phyloP scores from a whole-genome alignment of 2,329 filamentous ascomycete species.

The Diaporthe ampelina region DNA sequence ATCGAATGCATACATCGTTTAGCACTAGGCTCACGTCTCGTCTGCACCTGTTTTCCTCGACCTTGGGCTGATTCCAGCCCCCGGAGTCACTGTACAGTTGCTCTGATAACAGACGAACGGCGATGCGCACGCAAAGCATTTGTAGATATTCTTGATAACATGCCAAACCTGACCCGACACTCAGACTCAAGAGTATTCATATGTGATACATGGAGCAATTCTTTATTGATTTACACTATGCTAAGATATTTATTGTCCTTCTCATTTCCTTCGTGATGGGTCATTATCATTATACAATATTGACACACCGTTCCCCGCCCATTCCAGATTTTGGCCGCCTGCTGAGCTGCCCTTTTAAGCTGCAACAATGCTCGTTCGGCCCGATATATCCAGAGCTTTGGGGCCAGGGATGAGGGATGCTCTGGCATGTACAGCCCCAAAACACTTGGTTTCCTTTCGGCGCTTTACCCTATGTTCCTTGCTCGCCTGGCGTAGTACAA shows the following conservation, averaged over 20 bases:
- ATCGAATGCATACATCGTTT: conserved; percentile 34
- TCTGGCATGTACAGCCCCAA: conserved; percentile 11
- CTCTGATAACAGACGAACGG: neutral
- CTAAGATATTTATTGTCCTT: neutral
- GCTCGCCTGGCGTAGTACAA: neutral
- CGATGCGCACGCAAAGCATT: too few relatives aligned
- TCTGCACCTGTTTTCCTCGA: neutral
- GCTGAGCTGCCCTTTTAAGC: neutral
- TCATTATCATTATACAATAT: conserved; percentile 41
- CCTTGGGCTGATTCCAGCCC: neutral
- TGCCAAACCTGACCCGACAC: neutral
- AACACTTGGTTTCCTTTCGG: neutral
- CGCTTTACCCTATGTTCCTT: neutral
- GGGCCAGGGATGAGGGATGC: neutral
- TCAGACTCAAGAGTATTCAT: too few relatives aligned
- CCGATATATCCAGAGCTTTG: neutral
- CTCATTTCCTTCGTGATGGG: conserved; percentile 29
- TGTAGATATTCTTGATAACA: neutral
- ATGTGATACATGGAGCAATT: neutral
- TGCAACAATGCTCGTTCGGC: neutral
- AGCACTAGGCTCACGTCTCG: neutral
- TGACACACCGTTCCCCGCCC: conserved; percentile 30
- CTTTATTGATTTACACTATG: neutral
- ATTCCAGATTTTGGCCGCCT: neutral
- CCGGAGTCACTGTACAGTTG: neutral